Evolutionary conservation across 2,329 filamentous ascomycete genomes (phyloP).

Genomic region (Microdochium trichocladiopsis): DNA sequence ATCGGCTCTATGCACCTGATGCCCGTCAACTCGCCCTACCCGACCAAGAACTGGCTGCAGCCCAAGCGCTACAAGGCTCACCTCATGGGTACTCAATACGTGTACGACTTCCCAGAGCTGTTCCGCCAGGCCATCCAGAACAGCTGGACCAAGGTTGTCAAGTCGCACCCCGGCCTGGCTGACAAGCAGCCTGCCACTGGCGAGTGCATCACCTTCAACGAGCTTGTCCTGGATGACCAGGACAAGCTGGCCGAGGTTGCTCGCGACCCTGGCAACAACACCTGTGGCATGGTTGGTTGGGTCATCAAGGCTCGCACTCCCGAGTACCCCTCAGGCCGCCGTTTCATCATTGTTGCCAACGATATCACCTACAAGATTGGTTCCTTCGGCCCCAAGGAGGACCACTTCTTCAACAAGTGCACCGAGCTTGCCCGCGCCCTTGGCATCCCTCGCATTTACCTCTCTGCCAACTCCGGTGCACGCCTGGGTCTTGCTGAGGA

Average conservation of each 20-base stretch:
- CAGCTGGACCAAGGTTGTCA: constrained; percentile 73
- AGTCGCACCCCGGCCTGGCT: constrained; percentile 65
- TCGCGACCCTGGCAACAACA: constrained; percentile 91
- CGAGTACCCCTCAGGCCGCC: constrained; percentile 86
- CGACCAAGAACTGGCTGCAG: constrained; percentile 97
- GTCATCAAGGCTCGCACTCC: constrained; percentile 90
- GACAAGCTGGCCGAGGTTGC: constrained; percentile 90
- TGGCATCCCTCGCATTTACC: constrained; percentile 92
- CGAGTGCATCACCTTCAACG: constrained; percentile 88
- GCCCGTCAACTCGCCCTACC: constrained; percentile 85
- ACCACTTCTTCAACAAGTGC: constrained; percentile 98
- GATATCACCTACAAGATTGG: constrained; percentile 99
- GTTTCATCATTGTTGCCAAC: constrained; percentile 96
- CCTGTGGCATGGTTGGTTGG: constrained; percentile 98
- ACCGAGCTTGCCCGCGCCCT: constrained; percentile 91
- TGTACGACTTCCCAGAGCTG: constrained; percentile 98
- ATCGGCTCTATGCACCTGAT: constrained; percentile 92
- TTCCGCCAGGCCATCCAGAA: constrained; percentile 98
- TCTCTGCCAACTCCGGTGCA: constrained; percentile 97
- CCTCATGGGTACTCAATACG: constrained; percentile 97
- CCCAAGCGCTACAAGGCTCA: constrained; percentile 99
- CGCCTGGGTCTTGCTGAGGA: constrained; percentile 95
- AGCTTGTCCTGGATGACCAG: constrained; percentile 89
- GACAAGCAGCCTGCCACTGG: constrained; percentile 78
- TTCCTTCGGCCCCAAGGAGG: constrained; percentile 92